These are phyloP conservation scores for Cicer yamashitae DNA, from an alignment of 306 rosid species.

Conservation along the genomic window DNA sequence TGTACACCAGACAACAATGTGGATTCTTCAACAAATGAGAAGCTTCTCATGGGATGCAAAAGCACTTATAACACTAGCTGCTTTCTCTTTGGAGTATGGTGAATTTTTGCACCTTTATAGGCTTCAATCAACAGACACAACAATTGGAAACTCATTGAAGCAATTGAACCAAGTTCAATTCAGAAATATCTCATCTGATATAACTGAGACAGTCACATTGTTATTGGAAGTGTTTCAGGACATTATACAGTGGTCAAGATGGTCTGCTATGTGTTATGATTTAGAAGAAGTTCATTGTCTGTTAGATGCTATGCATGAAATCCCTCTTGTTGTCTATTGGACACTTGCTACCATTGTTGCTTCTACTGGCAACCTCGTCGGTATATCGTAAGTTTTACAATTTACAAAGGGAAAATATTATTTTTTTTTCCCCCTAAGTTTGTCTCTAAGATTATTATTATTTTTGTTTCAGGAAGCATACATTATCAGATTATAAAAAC, in stretches of 20 bases:
- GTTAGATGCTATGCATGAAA: constrained; percentile 18
- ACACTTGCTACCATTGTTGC: constrained; percentile 28
- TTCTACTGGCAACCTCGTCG: constrained; percentile 15
- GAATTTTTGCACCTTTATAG: constrained; percentile 23
- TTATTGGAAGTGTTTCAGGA: constrained; percentile 42
- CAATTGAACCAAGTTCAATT: constrained; percentile 27
- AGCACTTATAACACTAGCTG: constrained; percentile 46
- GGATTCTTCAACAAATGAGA: constrained; percentile 40
- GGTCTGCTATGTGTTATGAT: constrained; percentile 15
- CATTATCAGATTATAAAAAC: constrained; percentile 4
- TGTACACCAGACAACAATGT: constrained; percentile 44
- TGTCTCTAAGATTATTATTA: neutral
- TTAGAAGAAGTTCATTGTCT: constrained; percentile 15
- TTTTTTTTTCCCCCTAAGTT: neutral
- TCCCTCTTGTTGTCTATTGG: constrained; percentile 50
- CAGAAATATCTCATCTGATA: constrained; percentile 13
- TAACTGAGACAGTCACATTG: neutral
- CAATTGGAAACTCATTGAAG: constrained; percentile 35
- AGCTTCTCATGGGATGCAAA: constrained; percentile 69
- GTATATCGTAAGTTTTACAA: constrained; percentile 30
- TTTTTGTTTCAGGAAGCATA: constrained; percentile 30
- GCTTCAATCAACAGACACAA: constrained; percentile 20
- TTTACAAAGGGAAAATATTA: too few species aligned
- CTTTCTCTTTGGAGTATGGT: constrained; percentile 44
- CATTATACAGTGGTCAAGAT: constrained; percentile 47